These are phyloP conservation scores for Bacterosira constricta DNA, from an alignment of 108 stramenopile species.

Conservation along the genomic window DNA sequence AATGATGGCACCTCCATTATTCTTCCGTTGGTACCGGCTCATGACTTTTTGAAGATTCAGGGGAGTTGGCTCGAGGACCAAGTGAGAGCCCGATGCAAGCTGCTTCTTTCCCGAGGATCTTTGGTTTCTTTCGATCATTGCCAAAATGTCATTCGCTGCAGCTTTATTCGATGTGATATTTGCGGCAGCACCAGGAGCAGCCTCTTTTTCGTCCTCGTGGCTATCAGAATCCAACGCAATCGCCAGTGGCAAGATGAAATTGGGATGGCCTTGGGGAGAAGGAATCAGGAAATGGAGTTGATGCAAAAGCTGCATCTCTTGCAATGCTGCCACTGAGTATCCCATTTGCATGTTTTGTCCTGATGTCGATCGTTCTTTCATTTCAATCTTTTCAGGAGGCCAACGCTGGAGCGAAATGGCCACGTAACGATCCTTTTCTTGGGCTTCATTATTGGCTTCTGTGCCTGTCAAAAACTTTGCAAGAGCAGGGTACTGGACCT, in stretches of 20 bases:
- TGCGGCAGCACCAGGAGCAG: conserved; percentile 8
- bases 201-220: conserved; percentile 20
- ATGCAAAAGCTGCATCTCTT: conserved; percentile 83
- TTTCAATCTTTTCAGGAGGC: conserved; percentile 83
- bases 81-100: conserved; percentile 61
- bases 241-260: conserved; percentile 83
- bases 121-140: conserved; percentile 76
- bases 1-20: conserved; percentile 30
- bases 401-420: conserved; percentile 84
- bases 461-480: conserved; percentile 34
- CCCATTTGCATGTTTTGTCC: conserved; percentile 60
- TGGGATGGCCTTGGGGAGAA: conserved; percentile 84
- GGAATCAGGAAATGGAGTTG: conserved; percentile 79
- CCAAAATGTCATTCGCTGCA: conserved; percentile 73
- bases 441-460: conserved; percentile 1
- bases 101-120: conserved; percentile 59
- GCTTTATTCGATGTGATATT: conserved; percentile 32
- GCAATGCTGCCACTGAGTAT: conserved; percentile 81
- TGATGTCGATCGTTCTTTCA: conserved; percentile 55
- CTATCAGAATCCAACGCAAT: conserved; percentile 62
- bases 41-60: conserved; percentile 75
- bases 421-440: conserved; percentile 49
- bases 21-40: conserved; percentile 49
- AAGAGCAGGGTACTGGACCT: conserved; percentile 56
- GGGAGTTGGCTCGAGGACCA: conserved; percentile 81